Percentiles rank a stretch among this genome's conserved stretches.
phyloP scores from a whole-genome alignment of 352 stramenopile species.

The Aphanomyces invadans region DNA sequence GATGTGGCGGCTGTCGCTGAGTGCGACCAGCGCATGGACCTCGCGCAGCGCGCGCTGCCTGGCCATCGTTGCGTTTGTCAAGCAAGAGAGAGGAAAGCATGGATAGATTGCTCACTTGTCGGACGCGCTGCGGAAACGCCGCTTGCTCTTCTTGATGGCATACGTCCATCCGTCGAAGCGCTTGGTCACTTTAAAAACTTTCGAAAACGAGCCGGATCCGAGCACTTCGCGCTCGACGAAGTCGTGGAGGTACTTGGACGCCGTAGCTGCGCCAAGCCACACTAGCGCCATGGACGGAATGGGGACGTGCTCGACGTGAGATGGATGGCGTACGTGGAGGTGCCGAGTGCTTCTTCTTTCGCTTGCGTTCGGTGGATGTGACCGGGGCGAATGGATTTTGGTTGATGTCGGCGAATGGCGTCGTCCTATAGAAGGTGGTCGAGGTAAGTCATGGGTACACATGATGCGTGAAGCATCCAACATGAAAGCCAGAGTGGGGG shows the following conservation, averaged over 20 bases:
- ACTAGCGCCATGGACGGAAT: not conserved
- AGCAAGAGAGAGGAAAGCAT: not conserved
- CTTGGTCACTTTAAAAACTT: conserved; percentile 81
- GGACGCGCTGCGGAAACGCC: conserved; percentile 65
- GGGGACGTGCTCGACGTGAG: not conserved
- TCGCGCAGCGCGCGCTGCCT: conserved; percentile 71
- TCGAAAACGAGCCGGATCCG: conserved; percentile 79
- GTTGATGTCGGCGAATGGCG: conserved; percentile 9
- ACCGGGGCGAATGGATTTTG: conserved; percentile 9
- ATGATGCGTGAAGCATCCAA: too few species aligned
- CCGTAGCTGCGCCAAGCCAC: conserved; percentile 28
- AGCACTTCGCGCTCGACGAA: conserved; percentile 75
- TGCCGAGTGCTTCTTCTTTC: not conserved
- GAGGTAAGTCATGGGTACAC: not conserved
- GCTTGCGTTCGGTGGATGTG: not conserved
- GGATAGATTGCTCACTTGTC: conserved; percentile 54
- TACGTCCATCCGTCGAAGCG: conserved; percentile 84
- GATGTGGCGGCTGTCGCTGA: conserved; percentile 67
- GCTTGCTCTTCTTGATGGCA: conserved; percentile 83
- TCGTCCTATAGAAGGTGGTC: not conserved
- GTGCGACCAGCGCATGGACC: conserved; percentile 71
- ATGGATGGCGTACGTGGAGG: not conserved
- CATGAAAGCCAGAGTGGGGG: too few species aligned
- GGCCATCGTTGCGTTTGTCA: not conserved
- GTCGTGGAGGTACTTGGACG: conserved; percentile 71